Base-by-base conservation (phyloP, 192 early-diverging fungal genomes). In the Coemansia umbellata region DNA sequence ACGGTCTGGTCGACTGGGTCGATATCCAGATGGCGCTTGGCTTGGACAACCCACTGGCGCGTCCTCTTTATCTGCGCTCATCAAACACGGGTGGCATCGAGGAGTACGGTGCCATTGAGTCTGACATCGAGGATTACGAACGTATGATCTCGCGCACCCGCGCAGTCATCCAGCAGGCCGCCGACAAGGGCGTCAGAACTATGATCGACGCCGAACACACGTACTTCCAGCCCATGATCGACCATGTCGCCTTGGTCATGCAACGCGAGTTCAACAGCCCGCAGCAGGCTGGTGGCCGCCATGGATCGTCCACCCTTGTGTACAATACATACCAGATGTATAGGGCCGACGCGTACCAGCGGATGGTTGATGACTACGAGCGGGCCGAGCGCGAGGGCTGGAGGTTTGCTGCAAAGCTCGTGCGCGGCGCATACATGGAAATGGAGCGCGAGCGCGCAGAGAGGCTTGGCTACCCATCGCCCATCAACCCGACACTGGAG, bases 291-390 rank as follows among this genome's bases (percentile, higher is more conserved):
- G 24, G n/a, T 19, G 23, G 50, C 53, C 40, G 39, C 42, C 22
- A 31, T 45, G 4, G 33, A 49, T 5, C 65, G 64, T 66, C 69
- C 37, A 88, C 91, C 6, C 74, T 92, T 15, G 78, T 95, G 32
- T 95, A 84, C 83, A 95, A 95, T 79, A 98, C 95, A 7, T 92
- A 91, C 67, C 95, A 98, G 80, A 93, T 95, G 90, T 98, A 98
- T 74, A 81, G 89, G 33, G 83, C 83, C 56, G 83, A 82, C 52
- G 78, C 85, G 3, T 58, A 75, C 30, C 57, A 58, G 43, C 81
- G 86, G 47, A 70, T 98, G 53, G 51, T 68, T 18, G 58, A 65
- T 50, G 91, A 95, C 70, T 65, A 80, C 32, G 82, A 78, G 55
- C 71, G 80, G 9, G 82, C 90, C 15, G 52, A 80, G 50, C 80